phyloP scores from a whole-genome alignment of 495 filamentous ascomycete genomes.

The Penicillium lagena region DNA sequence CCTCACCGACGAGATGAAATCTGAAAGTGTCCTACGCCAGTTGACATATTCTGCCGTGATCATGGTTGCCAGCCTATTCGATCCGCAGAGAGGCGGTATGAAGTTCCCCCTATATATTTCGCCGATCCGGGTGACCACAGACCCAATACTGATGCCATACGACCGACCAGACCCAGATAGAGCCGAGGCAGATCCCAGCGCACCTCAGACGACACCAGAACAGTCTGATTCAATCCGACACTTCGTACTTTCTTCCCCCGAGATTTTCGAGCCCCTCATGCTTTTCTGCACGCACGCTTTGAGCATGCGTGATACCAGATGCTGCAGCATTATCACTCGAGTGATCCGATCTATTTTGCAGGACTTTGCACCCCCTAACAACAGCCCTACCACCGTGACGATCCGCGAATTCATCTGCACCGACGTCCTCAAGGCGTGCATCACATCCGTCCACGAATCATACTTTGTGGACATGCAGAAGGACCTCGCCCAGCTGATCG shows the following conservation, averaged over 20 bases:
- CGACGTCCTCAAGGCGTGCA: constrained; percentile 74
- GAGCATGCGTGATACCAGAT: constrained; percentile 83
- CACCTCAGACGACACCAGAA: constrained; percentile 25
- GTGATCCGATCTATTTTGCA: constrained; percentile 78
- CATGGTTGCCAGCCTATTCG: constrained; percentile 81
- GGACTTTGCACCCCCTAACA: constrained; percentile 56
- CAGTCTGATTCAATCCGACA: constrained; percentile 53
- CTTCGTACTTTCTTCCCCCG: constrained; percentile 73
- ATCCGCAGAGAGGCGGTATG: constrained; percentile 55
- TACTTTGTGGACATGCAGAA: constrained; percentile 97
- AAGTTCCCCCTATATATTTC: background rate
- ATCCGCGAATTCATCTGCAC: constrained; percentile 88
- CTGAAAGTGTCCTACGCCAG: constrained; percentile 92
- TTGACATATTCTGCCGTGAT: constrained; percentile 86
- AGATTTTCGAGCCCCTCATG: constrained; percentile 79
- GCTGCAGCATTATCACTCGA: constrained; percentile 76
- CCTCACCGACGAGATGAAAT: constrained; percentile 94
- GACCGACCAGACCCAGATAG: constrained; percentile 30
- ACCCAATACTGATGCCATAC: constrained; percentile 6
- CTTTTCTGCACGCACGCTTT: constrained; percentile 88
- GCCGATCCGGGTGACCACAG: background rate
- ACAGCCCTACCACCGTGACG: constrained; percentile 50
- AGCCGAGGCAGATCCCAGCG: constrained; percentile 35
- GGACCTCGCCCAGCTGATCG: constrained; percentile 83
- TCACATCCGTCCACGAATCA: constrained; percentile 84